phyloP scores from a whole-genome alignment of 2,329 filamentous ascomycete genomes.

The Arthrinium puccinioides region DNA sequence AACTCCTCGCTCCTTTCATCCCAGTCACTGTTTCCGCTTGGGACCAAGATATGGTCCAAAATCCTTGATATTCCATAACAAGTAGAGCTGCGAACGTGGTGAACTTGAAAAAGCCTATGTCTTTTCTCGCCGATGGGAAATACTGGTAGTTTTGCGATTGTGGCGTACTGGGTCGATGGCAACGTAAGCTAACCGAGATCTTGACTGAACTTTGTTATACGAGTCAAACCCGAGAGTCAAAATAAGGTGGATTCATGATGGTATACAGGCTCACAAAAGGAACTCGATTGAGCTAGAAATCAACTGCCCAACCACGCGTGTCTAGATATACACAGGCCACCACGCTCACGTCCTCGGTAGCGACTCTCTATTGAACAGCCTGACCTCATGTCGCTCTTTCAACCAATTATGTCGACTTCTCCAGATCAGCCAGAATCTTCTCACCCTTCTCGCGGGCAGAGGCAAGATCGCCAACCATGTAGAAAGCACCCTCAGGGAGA shows the following conservation, averaged over 20 bases:
- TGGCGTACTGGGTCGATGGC: too few relatives aligned
- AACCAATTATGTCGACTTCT: constrained; percentile 47
- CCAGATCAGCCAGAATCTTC: constrained; percentile 97
- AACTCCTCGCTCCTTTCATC: too few relatives aligned
- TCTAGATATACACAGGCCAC: constrained; percentile 52
- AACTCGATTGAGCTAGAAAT: constrained; percentile 48
- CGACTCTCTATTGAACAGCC: constrained; percentile 21
- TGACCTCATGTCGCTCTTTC: not conserved
- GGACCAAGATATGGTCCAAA: too few relatives aligned
- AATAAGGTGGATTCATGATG: constrained; percentile 47
- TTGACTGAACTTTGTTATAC: too few relatives aligned
- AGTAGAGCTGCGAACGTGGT: too few relatives aligned
- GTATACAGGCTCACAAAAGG: constrained; percentile 52
- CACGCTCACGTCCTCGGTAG: constrained; percentile 22
- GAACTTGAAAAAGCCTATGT: too few relatives aligned
- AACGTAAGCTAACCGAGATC: too few relatives aligned
- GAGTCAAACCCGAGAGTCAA: too few relatives aligned
- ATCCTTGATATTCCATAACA: too few relatives aligned
- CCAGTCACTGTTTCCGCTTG: too few relatives aligned
- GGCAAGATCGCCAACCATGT: constrained; percentile 97
- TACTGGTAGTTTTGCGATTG: too few relatives aligned
- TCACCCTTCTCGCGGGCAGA: constrained; percentile 94
- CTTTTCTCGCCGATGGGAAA: too few relatives aligned
- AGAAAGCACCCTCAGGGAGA: constrained; percentile 89
- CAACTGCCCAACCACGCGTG: constrained; percentile 37